A percentile compares a stretch with the other conserved stretches of the same genome.
phyloP scores from a whole-genome alignment of 2,329 filamentous ascomycete genomes.

The Aspergillus cejpii region DNA sequence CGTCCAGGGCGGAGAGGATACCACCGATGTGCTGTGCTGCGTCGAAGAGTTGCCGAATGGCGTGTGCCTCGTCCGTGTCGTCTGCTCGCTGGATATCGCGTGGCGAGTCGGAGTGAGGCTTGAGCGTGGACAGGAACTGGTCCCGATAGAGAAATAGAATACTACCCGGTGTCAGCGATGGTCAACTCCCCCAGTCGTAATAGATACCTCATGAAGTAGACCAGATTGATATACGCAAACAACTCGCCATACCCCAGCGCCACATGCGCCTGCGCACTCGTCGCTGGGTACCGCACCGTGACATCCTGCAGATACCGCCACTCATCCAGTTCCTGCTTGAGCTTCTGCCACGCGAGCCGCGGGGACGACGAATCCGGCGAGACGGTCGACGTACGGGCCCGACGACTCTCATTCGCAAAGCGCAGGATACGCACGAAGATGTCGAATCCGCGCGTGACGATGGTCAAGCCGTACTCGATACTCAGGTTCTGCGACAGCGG shows the following conservation, averaged over 20 bases:
- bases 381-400: constrained; percentile 19
- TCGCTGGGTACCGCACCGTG: constrained; percentile 31
- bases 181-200: not conserved
- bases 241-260: constrained; percentile 33
- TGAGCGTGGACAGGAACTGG: constrained; percentile 29
- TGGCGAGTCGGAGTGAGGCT: constrained; percentile 19
- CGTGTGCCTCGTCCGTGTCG: constrained; percentile 12
- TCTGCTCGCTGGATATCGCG: constrained; percentile 14
- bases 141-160: constrained; percentile 34
- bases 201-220: constrained; percentile 34
- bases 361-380: constrained; percentile 12
- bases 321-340: constrained; percentile 32
- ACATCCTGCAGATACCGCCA: constrained; percentile 32
- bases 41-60: constrained; percentile 29
- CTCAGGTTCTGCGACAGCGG: constrained; percentile 19
- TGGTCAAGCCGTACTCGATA: constrained; percentile 31
- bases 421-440: constrained; percentile 34
- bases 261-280: constrained; percentile 32
- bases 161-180: constrained; percentile 12
- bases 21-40: constrained; percentile 30
- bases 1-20: constrained; percentile 27
- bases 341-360: constrained; percentile 22
- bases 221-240: constrained; percentile 36
- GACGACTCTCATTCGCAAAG: constrained; percentile 34
- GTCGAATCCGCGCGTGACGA: constrained; percentile 34